These are phyloP conservation scores for Euphrasia confusa DNA, from an alignment of 257 asterid genomes.

Conservation along the genomic window DNA sequence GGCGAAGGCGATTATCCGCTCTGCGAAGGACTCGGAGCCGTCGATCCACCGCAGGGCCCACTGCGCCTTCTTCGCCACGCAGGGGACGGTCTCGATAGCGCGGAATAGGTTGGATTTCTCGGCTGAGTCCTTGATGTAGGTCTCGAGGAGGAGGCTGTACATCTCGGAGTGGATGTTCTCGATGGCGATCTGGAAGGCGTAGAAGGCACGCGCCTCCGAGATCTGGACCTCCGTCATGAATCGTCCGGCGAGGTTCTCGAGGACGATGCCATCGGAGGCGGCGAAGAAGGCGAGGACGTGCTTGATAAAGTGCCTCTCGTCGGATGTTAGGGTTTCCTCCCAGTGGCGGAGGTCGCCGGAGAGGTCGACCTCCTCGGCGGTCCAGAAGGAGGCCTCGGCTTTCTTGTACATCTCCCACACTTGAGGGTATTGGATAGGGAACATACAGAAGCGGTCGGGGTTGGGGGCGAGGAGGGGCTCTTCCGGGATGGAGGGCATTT, in stretches of 20 bases:
- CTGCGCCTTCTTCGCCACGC: conserved; percentile 71
- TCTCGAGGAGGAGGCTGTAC: conserved; percentile 60
- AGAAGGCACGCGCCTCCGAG: conserved; percentile 94
- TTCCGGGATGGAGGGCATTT: conserved; percentile 73
- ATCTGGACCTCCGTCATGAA: conserved; percentile 93
- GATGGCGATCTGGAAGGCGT: conserved; percentile 53
- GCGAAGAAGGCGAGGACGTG: conserved; percentile 90
- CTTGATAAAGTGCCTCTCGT: conserved; percentile 75
- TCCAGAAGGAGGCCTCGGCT: conserved; percentile 95
- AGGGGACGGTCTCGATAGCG: conserved; percentile 66
- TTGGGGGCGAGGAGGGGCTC: conserved; percentile 75
- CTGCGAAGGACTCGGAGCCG: conserved; percentile 75
- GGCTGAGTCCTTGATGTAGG: conserved; percentile 52
- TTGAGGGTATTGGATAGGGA: conserved; percentile 87
- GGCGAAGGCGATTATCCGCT: conserved; percentile 72
- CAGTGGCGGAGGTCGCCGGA: conserved; percentile 70
- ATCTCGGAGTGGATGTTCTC: conserved; percentile 74
- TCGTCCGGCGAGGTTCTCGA: conserved; percentile 89
- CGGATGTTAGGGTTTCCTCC: conserved; percentile 43
- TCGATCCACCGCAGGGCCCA: conserved; percentile 97
- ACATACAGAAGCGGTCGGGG: conserved; percentile 92
- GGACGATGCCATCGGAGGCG: conserved; percentile 90
- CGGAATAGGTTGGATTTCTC: conserved; percentile 49
- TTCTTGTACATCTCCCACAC: conserved; percentile 99
- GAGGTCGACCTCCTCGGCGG: conserved; percentile 90